A percentile compares a stretch with the other conserved stretches of the same genome.
Conservation (phyloP, 805 yeast genomes). For the Kuraishia piskuri region DNA sequence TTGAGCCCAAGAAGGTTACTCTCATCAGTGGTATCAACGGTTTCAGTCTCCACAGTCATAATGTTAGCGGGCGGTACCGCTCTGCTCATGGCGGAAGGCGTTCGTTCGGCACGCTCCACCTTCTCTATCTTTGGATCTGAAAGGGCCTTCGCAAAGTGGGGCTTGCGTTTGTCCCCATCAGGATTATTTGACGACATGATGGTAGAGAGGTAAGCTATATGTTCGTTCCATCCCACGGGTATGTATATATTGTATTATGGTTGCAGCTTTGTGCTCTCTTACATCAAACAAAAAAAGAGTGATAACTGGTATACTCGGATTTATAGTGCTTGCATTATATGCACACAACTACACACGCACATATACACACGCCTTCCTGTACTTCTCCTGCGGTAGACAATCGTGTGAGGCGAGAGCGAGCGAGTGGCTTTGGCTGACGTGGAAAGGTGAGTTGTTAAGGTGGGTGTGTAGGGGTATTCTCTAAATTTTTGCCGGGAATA, state of each 20-base stretch:
- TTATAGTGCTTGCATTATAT: no score
- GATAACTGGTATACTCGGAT: no score
- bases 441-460: no score
- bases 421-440: background rate
- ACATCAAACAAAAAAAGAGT: no score
- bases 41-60: constrained; percentile 56
- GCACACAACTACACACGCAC: no score
- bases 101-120: background rate
- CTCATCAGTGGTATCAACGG: constrained; percentile 34
- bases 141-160: background rate
- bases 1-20: background rate
- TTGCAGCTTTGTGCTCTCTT: no score
- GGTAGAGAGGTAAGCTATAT: background rate
- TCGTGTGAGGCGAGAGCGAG: background rate
- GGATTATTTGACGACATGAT: background rate
- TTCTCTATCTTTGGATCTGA: background rate
- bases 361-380: background rate
- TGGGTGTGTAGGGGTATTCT: no score
- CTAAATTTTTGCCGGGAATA: no score
- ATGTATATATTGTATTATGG: no score
- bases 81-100: background rate
- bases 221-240: no score
- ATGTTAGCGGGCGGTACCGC: constrained; percentile 4
- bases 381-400: background rate
- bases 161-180: background rate